Evolutionary conservation across 73 alveolate species (phyloP).

Genomic region (Paramecium octaurelia): DNA sequence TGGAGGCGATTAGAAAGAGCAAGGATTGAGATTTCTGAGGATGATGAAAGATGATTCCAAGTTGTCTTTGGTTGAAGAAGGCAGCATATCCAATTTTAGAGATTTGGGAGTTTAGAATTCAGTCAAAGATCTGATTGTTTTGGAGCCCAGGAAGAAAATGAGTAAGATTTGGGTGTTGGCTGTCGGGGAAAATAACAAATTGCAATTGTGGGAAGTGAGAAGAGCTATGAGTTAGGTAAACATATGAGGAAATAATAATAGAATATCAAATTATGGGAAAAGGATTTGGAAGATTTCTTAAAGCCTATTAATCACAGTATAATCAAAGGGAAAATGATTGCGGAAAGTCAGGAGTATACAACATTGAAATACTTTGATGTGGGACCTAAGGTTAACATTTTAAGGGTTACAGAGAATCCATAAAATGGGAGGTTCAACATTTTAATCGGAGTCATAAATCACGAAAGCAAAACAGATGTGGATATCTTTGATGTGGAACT

Average conservation of each 20-base stretch:
- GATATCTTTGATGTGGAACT: slow-evolving; percentile 55
- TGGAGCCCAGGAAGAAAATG: slow-evolving; percentile 50
- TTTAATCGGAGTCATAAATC: slow-evolving; percentile 30
- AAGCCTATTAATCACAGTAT: slow-evolving; percentile 4
- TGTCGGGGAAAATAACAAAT: slow-evolving; percentile 48
- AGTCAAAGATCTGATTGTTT: slow-evolving; percentile 30
- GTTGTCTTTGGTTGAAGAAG: neutral
- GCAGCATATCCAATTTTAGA: neutral
- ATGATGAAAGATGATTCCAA: neutral
- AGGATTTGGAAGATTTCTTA: slow-evolving; percentile 32
- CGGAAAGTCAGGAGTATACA: slow-evolving; percentile 49
- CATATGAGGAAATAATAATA: neutral
- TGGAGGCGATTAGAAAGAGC: neutral
- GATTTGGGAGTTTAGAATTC: slow-evolving; percentile 22
- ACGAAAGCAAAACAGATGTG: slow-evolving; percentile 32
- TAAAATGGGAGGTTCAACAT: slow-evolving; percentile 29
- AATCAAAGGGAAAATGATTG: slow-evolving; percentile 33
- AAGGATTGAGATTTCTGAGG: neutral
- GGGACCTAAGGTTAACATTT: slow-evolving; percentile 29
- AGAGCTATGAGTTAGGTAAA: slow-evolving; percentile 33
- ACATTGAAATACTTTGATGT: slow-evolving; percentile 45
- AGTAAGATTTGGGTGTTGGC: slow-evolving; percentile 44
- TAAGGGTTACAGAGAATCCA: slow-evolving; percentile 45
- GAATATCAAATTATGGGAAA: slow-evolving; percentile 51
- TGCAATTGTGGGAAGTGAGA: slow-evolving; percentile 26